Percentiles rank a stretch among this genome's conserved stretches.
Evolutionary conservation across 768 basidiomycete genomes (phyloP).

Genomic region (Arthromyces matolae): DNA sequence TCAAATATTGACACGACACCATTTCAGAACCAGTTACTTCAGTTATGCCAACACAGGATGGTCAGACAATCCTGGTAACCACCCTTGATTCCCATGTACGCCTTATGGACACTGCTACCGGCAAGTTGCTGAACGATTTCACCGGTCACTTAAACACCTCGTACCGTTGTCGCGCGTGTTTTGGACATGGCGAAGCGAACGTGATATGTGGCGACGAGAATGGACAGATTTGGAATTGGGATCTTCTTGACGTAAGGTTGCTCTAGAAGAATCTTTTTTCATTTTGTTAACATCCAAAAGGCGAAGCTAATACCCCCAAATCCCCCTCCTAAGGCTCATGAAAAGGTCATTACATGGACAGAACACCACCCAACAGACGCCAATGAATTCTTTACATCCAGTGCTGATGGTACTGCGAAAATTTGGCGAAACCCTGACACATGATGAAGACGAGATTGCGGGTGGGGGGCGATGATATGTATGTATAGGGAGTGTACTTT

Average conservation of each 20-base stretch:
- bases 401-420: constrained; percentile 88
- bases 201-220: constrained; percentile 90
- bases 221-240: constrained; percentile 90
- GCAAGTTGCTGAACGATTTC: constrained; percentile 84
- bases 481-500: no score
- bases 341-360: constrained; percentile 86
- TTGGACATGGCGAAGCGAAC: constrained; percentile 77
- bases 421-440: constrained; percentile 65
- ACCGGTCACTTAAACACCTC: constrained; percentile 68
- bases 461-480: no score
- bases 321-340: constrained; percentile 75
- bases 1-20: constrained; percentile 6
- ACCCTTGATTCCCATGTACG: constrained; percentile 83
- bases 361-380: constrained; percentile 83
- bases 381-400: constrained; percentile 83
- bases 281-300: constrained; percentile 35
- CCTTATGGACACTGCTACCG: constrained; percentile 79
- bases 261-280: constrained; percentile 2
- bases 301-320: constrained; percentile 66
- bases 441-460: no score
- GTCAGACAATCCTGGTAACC: constrained; percentile 75
- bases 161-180: constrained; percentile 79
- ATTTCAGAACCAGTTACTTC: constrained; percentile 80
- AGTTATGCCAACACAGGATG: constrained; percentile 74
- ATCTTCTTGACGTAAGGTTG: constrained; percentile 72